Base-by-base conservation (phyloP, 192 early-diverging fungal genomes). In the Pilaira anomala region DNA sequence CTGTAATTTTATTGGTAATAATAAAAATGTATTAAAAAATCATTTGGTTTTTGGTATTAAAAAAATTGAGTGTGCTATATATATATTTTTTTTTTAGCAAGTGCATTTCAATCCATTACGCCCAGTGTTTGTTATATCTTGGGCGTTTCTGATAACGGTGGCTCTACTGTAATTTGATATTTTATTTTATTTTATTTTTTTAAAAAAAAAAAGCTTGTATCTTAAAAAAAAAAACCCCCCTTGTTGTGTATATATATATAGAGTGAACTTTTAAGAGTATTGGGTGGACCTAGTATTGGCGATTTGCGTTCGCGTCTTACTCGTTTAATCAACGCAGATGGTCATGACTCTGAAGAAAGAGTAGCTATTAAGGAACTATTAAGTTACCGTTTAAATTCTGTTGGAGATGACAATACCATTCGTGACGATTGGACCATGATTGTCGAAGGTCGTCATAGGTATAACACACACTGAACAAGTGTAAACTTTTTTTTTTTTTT, bases 261-360 rank as follows among this genome's bases (percentile, higher is more conserved):
- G 74, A 81, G 79, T 61, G 88, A 90, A 60, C 83, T 91, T 21
- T 70, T 91, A 28, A 80, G 86, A 58, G 84, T 88, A 25, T 70
- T 91, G 7, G 89, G 87, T 25, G 89, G 89, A 7, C 89, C 89
- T 7, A 84, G 80, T 28, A 88, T 91, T 68, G 89, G 89, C 26
- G 89, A 90, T 69, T 76, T 90, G 42, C 76, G 89, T 9, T 86
- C 84, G 8, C 59, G 89, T 14, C 40, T 89, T 9, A 81, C 86
- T 48, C 77, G 89, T 11, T 71, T 91, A 7, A 86, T 88, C 16
- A 86, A 84, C 36, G 77, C 78, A 7, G 76, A 83, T 29, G 74
- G 82, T 14, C 49, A 66, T 44, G 68, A 68, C 12, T 84, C 85
- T 55, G 66, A 72, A 16, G 76, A 88, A 69, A 71, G 80, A 19